Base-by-base conservation (phyloP, 371 early-diverging fungal species). In the Mortierella sp. region DNA sequence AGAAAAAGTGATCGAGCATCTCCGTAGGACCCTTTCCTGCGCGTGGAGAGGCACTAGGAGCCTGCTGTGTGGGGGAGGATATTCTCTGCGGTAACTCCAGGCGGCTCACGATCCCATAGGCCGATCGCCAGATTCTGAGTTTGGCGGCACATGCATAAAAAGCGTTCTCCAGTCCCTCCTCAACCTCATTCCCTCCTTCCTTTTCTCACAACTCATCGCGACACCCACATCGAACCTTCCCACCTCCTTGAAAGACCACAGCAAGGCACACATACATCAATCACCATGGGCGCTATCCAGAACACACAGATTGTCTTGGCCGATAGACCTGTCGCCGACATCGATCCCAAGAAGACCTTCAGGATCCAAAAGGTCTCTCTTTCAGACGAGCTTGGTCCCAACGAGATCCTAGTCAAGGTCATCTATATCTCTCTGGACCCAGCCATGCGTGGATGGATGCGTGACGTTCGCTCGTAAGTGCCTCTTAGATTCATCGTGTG, bases 401-500 rank as follows among this genome's bases (percentile, higher is more conserved):
- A 76, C 27, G 72, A 83, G 21, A 61, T 88, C 43, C 58, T 86
- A 21, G 68, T 86, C 64, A 82, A 85, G 78, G 69, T 78, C 58
- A 73, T 82, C 46, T 88, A 71, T 71, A 31, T 88, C 50, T 84
- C 84, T 3, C 71, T 88, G 30, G 88, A 88, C 51, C 89, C 89
- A 28, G 82, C 74, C 54, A 79, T 74, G 79, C 79, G 82, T 14
- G 78, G 80, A 23, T 81, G 82, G 82, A 71, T 81, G 81, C 72
- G 70, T 39, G 69, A 81, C 52, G 57, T 60, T 18, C 81, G 80
- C 47, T 79, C 72, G 73, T 82, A 73, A 66, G 64, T 58, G 13
- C 10, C 21, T 7, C 39, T 12, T 23, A 14, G 21, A 34, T 34
- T 34, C 34, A 34, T 34, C 10, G 34, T 34, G 4, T 10, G 7